Evolutionary conservation across 257 asterid species (phyloP).

Genomic region (Nicotiana knightiana): DNA sequence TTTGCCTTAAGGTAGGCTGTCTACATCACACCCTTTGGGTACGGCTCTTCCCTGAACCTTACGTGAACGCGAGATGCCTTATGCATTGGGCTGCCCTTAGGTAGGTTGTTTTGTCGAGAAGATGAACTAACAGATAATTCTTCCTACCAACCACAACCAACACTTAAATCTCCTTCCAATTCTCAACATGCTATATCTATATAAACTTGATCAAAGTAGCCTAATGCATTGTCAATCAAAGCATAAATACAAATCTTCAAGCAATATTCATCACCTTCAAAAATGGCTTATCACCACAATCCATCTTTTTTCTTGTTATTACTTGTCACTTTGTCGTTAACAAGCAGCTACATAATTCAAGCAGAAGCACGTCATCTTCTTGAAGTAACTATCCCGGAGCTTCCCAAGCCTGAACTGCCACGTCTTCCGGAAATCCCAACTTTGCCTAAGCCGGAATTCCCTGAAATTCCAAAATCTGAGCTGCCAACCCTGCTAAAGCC

Average conservation of each 20-base stretch:
- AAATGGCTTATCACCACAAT: neutral
- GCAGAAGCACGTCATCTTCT: neutral
- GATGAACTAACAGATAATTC: neutral
- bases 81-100: too few relatives aligned
- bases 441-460: conserved; percentile 12
- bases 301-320: neutral
- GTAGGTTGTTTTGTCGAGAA: neutral
- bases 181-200: neutral
- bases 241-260: neutral
- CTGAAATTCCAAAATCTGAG: conserved; percentile 14
- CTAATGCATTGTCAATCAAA: neutral
- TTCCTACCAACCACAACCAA: neutral
- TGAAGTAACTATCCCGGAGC: neutral
- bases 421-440: neutral
- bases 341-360: neutral
- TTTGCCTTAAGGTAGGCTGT: too few relatives aligned
- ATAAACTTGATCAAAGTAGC: neutral
- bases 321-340: neutral
- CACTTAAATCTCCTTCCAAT: neutral
- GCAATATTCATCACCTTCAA: neutral
- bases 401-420: neutral
- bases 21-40: too few relatives aligned
- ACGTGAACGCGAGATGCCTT: too few relatives aligned
- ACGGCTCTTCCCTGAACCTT: too few relatives aligned
- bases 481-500: conserved; percentile 26